Conservation (phyloP, 1,139 yeast species). For the Zygoascus sp. region DNA sequence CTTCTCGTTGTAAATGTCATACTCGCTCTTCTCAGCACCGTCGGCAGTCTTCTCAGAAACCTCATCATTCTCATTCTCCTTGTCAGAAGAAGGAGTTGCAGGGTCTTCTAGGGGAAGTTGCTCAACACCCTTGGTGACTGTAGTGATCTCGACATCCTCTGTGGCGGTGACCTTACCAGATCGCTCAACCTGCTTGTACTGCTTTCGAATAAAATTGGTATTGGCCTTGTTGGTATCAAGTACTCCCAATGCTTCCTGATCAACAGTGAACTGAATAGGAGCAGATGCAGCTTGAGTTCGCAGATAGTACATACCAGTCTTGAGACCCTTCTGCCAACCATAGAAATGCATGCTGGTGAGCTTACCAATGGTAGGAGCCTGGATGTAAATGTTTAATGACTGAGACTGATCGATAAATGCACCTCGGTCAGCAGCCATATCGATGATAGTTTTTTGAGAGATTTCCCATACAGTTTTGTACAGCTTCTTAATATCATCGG, state of each 20-base stretch:
- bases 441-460: constrained; percentile 80
- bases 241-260: constrained; percentile 46
- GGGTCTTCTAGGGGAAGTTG: constrained; percentile 5
- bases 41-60: constrained; percentile 12
- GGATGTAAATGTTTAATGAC: constrained; percentile 79
- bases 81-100: constrained; percentile 15
- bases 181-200: constrained; percentile 23
- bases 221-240: constrained; percentile 30
- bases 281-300: constrained; percentile 94
- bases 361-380: constrained; percentile 87
- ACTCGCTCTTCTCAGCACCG: constrained; percentile 30
- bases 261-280: constrained; percentile 90
- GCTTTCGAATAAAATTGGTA: constrained; percentile 33
- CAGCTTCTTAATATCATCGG: constrained; percentile 67
- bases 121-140: constrained; percentile 6
- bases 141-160: constrained; percentile 5
- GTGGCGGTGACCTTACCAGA: not conserved
- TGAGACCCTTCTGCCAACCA: constrained; percentile 95
- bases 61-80: constrained; percentile 21
- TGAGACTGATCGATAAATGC: constrained; percentile 94
- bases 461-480: constrained; percentile 98
- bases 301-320: constrained; percentile 97
- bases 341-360: constrained; percentile 96
- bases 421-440: constrained; percentile 94
- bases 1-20: constrained; percentile 84